phyloP scores from a whole-genome alignment of 768 basidiomycete genomes.

The Tubosaeta sp. region DNA sequence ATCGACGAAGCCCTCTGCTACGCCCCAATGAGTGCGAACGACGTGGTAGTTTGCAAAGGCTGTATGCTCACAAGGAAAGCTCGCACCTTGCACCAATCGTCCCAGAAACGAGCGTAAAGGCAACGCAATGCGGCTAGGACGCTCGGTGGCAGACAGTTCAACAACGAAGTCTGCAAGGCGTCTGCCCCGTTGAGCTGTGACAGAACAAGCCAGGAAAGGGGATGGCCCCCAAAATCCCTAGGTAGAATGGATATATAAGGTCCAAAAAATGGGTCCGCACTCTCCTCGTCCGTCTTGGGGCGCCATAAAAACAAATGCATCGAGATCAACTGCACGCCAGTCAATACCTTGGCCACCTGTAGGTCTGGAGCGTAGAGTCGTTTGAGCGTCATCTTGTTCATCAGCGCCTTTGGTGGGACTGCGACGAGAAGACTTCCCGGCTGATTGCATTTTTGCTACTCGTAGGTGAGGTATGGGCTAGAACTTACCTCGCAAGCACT shows the following conservation, averaged over 20 bases:
- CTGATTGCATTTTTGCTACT: constrained; percentile 26
- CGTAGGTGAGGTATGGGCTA: no score
- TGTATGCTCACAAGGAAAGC: constrained; percentile 47
- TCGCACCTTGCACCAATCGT: constrained; percentile 55
- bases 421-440: constrained; percentile 59
- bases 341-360: constrained; percentile 31
- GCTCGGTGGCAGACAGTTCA: constrained; percentile 47
- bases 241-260: constrained; percentile 83
- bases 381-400: constrained; percentile 69
- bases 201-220: constrained; percentile 66
- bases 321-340: constrained; percentile 72
- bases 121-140: constrained; percentile 38
- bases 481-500: constrained; percentile 41
- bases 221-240: constrained; percentile 67
- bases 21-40: not conserved
- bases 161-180: constrained; percentile 26
- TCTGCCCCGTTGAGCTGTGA: constrained; percentile 16
- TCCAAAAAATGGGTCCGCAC: constrained; percentile 54
- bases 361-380: constrained; percentile 47
- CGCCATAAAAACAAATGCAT: constrained; percentile 74
- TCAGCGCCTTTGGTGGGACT: constrained; percentile 63
- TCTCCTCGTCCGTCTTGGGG: constrained; percentile 40
- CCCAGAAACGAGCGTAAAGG: constrained; percentile 45
- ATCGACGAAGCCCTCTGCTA: constrained; percentile 8
- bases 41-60: not conserved